Base-by-base conservation (phyloP, 1,284 basidiomycete genomes). In the Ustilago hordei region DNA sequence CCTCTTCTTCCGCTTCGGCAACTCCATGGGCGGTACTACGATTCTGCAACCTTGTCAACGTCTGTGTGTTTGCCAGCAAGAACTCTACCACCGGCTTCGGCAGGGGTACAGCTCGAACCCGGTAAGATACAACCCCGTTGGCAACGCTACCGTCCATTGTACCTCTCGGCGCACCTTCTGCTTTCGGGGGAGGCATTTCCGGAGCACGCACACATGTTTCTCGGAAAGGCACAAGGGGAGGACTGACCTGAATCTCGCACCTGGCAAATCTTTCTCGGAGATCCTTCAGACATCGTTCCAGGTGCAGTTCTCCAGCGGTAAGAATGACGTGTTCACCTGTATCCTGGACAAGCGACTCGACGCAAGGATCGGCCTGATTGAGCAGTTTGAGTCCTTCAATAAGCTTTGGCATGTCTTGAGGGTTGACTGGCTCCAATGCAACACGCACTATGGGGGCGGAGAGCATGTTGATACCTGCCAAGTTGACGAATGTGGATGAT, bases 281-380 rank as follows among this genome's bases (percentile, higher is more conserved):
- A 86, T 99, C 97, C 87, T 95, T 95, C 58, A 99, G 87, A 84
- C 97, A 99, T 77, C 97, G 91, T 93, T 99, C 96, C 28, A 99
- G 88, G 86, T 99, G 97, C 64, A 99, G 88, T 86, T 99, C 97
- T 62, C 97, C 97, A 0, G 97, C 97, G 8, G 94, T 94, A 71
- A 98, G 87, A 78, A 99, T 98, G 63, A 99, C 97, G 86, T 98
- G 93, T 87, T 99, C 97, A 47, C 97, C 97, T 0, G 95, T 98
- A 81, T 95, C 91, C 87, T 99, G 96, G 73, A 98, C 94, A 85
- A 98, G 93, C 0, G 93, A 95, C 86, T 99, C 95, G 17, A 97
- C 96, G 81, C 95, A 99, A 1, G 97, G 96, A 87, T 99, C 97
- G 5, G 95, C 92, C 86, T 98, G 95, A 82, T 93, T 93, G 35